A percentile compares a stretch with the other conserved stretches of the same genome.
These are phyloP conservation scores for Allium sativum DNA, from an alignment of 106 monocot genomes.

Conservation along the genomic window DNA sequence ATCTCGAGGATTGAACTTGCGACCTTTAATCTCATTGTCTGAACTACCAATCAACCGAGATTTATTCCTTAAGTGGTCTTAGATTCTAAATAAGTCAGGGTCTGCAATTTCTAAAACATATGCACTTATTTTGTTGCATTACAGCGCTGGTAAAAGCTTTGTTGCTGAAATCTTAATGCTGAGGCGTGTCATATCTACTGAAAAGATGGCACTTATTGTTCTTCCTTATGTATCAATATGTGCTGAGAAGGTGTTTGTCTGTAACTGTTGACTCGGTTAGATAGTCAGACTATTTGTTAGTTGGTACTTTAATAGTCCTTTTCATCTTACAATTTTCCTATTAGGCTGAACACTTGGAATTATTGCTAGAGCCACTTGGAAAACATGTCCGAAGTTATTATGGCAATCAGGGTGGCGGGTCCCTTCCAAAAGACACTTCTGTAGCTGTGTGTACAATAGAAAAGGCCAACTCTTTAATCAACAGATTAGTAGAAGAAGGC, in stretches of 20 bases:
- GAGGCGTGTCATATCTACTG: conserved; percentile 62
- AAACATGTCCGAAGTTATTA: conserved; percentile 96
- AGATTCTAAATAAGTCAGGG: too few species aligned
- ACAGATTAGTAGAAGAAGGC: conserved; percentile 82
- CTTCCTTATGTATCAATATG: conserved; percentile 98
- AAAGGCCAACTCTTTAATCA: conserved; percentile 92
- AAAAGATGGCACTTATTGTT: conserved; percentile 91
- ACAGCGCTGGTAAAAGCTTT: conserved; percentile 97
- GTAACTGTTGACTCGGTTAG: neutral
- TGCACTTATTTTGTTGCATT: conserved; percentile 4
- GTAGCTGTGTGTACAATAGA: conserved; percentile 99
- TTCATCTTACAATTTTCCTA: conserved; percentile 15
- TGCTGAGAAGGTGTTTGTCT: conserved; percentile 74
- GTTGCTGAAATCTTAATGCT: conserved; percentile 98
- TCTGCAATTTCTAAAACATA: too few species aligned
- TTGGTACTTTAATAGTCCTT: neutral
- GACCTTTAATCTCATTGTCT: too few species aligned
- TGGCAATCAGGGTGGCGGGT: conserved; percentile 85
- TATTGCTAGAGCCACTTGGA: conserved; percentile 85
- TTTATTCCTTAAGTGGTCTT: too few species aligned
- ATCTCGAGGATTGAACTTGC: too few species aligned
- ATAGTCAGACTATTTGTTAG: neutral
- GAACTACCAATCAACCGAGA: too few species aligned
- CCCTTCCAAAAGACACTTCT: conserved; percentile 91
- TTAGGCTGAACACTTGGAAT: conserved; percentile 85